Base-by-base conservation (phyloP, 192 early-diverging fungal species). In the Coemansia sp. region DNA sequence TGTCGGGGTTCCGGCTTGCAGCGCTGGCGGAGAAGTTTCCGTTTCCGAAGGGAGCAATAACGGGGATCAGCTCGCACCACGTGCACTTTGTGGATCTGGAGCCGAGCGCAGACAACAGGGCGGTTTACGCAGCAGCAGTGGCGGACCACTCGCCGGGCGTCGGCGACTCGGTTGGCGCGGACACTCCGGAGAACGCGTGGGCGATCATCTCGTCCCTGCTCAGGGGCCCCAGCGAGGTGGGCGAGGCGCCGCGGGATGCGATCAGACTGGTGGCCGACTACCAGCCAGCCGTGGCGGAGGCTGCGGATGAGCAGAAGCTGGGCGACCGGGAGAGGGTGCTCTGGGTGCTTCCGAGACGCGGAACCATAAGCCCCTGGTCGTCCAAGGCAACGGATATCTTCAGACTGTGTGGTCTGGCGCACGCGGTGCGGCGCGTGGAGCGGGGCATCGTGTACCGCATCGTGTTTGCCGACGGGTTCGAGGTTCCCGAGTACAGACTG, bases 351-450 rank as follows among this genome's bases (percentile, higher is more conserved):
- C 98, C 98, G 2, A 88, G 97, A 13, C 84, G 86, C 64, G 98
- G 98, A 32, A 99, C 97, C 23, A 99, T 99, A 68, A 95, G 95
- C 9, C 98, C 98, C 16, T 99, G 98, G 98, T 97, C 95, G 18
- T 95, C 94, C 59, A 99, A 99, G 87, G 98, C 98, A 3, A 98
- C 97, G 18, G 97, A 99, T 70, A 99, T 99, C 82, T 93, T 93
- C 15, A 85, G 88, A 39, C 89, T 93, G 49, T 99, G 97, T 81
- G 95, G 94, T 48, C 86, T 99, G 19, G 76, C 84, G 41, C 61
- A 76, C 15, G 65, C 81, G 54, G 91, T 98, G 54, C 76, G 85
- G 54, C 85, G 97, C 11, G 91, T 98, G 59, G 98, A 99, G 83
- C 92, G 98, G 44, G 97, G 93, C 45, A 76, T 85, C 6, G 90